phyloP scores from a whole-genome alignment of 2,329 filamentous ascomycete species.

The Raffaelea arxii region DNA sequence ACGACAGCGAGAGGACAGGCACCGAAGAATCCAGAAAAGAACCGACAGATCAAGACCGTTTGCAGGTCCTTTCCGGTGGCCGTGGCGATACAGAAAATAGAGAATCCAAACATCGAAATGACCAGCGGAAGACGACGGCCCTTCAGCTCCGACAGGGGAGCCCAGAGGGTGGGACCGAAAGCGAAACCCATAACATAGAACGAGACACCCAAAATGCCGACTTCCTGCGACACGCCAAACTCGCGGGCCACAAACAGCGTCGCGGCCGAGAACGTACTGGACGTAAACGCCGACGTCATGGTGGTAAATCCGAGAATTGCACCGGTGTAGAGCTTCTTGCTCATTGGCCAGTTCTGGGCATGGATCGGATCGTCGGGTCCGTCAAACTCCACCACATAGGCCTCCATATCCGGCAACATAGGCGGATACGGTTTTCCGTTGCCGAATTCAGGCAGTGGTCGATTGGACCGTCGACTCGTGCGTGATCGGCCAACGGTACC shows the following conservation, averaged over 20 bases:
- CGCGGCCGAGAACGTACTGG: slow-evolving; percentile 65
- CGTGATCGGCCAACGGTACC: slow-evolving; percentile 55
- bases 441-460: slow-evolving; percentile 59
- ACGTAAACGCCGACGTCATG: slow-evolving; percentile 60
- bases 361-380: slow-evolving; percentile 75
- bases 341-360: slow-evolving; percentile 76
- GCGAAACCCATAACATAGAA: slow-evolving; percentile 66
- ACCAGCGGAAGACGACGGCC: slow-evolving; percentile 56
- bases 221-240: slow-evolving; percentile 52
- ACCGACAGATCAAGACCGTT: slow-evolving; percentile 60
- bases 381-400: slow-evolving; percentile 75
- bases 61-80: slow-evolving; percentile 59
- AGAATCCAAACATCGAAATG: slow-evolving; percentile 57
- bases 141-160: slow-evolving; percentile 61
- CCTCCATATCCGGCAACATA: slow-evolving; percentile 56
- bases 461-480: slow-evolving; percentile 34
- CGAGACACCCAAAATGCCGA: slow-evolving; percentile 55
- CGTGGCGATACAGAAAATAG: slow-evolving; percentile 55
- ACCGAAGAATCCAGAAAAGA: slow-evolving; percentile 65
- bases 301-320: slow-evolving; percentile 66
- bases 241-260: slow-evolving; percentile 44
- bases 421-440: slow-evolving; percentile 68
- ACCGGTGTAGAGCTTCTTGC: slow-evolving; percentile 62
- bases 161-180: slow-evolving; percentile 55
- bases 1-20: slow-evolving; percentile 60